Percentiles rank a stretch among this genome's conserved stretches.
Conservation (phyloP, 139 green algal species). For the Chlamydomonas sp. region DNA sequence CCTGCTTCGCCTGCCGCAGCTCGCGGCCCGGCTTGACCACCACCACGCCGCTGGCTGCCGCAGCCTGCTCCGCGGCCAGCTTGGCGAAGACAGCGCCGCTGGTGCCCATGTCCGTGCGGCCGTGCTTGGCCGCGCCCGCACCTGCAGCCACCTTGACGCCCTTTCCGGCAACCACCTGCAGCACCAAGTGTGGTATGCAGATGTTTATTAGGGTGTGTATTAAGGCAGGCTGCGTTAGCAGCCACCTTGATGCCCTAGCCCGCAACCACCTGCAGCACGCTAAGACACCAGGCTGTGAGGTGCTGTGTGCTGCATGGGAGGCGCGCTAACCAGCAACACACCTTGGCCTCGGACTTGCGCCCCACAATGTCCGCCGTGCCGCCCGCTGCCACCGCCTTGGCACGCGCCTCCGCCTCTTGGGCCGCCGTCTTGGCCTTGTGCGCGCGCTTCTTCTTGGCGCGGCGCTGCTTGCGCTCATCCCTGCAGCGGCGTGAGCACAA, state of each 20-base stretch:
- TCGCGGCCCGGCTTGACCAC: conserved; percentile 1
- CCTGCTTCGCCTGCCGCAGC: background rate
- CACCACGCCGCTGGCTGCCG: conserved; percentile 33
- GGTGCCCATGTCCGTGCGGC: conserved; percentile 60
- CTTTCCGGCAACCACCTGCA: conserved; percentile 41
- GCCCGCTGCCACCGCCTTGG: conserved; percentile 37
- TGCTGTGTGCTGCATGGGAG: too few relatives aligned
- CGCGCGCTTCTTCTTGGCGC: conserved; percentile 77
- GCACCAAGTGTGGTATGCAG: background rate
- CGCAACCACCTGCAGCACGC: too few relatives aligned
- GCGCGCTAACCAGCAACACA: background rate
- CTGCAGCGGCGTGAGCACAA: conserved; percentile 31
- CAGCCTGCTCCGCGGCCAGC: conserved; percentile 64
- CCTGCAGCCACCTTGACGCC: conserved; percentile 43
- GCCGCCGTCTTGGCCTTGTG: conserved; percentile 59
- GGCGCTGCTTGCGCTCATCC: conserved; percentile 75
- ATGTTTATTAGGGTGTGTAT: background rate
- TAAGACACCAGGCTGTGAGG: too few relatives aligned
- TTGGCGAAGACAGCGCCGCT: conserved; percentile 73
- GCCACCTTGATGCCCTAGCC: conserved; percentile 24
- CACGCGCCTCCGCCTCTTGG: conserved; percentile 45
- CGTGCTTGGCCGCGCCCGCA: conserved; percentile 29
- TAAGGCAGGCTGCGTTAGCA: background rate
- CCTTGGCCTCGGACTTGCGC: conserved; percentile 60
- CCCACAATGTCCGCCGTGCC: conserved; percentile 55